These are phyloP conservation scores for Pythium brachiatum DNA, from an alignment of 352 stramenopile species.

Conservation along the genomic window DNA sequence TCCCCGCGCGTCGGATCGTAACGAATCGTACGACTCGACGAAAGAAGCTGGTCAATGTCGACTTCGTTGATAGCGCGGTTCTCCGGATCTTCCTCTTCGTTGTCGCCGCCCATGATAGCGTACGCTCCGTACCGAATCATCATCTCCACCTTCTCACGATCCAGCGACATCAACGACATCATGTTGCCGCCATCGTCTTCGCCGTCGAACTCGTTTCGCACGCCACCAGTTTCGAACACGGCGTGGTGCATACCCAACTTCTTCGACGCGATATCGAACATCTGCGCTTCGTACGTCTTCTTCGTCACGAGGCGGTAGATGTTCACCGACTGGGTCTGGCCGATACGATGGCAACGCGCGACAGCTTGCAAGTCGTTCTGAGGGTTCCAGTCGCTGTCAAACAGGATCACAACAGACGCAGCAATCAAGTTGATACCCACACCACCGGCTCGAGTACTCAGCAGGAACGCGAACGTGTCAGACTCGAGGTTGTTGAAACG, in stretches of 20 bases:
- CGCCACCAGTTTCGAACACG: slow-evolving; percentile 94
- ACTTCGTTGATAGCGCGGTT: slow-evolving; percentile 89
- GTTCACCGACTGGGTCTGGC: slow-evolving; percentile 98
- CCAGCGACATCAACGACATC: slow-evolving; percentile 91
- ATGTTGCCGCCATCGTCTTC: slow-evolving; percentile 92
- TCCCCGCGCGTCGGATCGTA: slow-evolving; percentile 73
- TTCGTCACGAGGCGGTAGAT: slow-evolving; percentile 99
- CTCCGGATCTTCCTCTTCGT: slow-evolving; percentile 92
- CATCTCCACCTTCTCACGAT: slow-evolving; percentile 98
- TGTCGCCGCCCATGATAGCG: slow-evolving; percentile 92
- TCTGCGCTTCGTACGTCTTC: slow-evolving; percentile 98
- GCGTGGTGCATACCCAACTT: slow-evolving; percentile 99
- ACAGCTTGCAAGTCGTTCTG: slow-evolving; percentile 98
- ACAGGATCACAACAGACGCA: slow-evolving; percentile 83
- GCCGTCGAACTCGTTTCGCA: slow-evolving; percentile 92
- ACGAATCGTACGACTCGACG: slow-evolving; percentile 82
- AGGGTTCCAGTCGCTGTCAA: slow-evolving; percentile 98
- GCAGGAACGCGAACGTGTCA: slow-evolving; percentile 97
- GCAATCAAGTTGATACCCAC: slow-evolving; percentile 97
- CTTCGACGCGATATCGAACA: slow-evolving; percentile 99
- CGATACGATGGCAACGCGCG: slow-evolving; percentile 99
- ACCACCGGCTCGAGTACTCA: slow-evolving; percentile 95
- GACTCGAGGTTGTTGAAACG: slow-evolving; percentile 94
- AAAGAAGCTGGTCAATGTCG: slow-evolving; percentile 86
- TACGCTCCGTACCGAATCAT: slow-evolving; percentile 98